phyloP scores from a whole-genome alignment of 169 alveolate species.

The Plasmodium cynomolgi region DNA sequence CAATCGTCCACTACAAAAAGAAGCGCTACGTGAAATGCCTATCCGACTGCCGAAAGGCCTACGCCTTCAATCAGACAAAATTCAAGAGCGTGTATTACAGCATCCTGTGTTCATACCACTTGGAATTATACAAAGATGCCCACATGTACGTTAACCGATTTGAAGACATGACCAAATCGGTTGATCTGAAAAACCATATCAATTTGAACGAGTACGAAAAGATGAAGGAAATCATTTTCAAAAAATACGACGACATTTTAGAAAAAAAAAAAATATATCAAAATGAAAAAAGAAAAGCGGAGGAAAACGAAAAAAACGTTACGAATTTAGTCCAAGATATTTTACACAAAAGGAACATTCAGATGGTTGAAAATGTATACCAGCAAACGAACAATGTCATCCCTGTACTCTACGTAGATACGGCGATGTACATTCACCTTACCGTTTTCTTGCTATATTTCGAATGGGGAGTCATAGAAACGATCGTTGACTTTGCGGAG shows the following conservation, averaged over 20 bases:
- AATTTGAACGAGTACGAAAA: slow-evolving; percentile 60
- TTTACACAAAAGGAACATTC: slow-evolving; percentile 37
- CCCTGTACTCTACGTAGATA: slow-evolving; percentile 51
- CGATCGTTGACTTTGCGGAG: slow-evolving; percentile 60
- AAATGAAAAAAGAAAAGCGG: slow-evolving; percentile 36
- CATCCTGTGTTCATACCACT: slow-evolving; percentile 15
- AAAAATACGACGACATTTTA: slow-evolving; percentile 47
- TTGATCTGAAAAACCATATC: slow-evolving; percentile 1
- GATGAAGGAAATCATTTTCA: slow-evolving; percentile 15
- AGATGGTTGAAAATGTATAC: slow-evolving; percentile 23
- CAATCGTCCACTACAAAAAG: slow-evolving; percentile 55
- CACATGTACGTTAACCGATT: slow-evolving; percentile 21
- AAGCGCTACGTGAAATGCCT: slow-evolving; percentile 58
- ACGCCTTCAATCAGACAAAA: slow-evolving; percentile 46
- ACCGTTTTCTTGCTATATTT: slow-evolving; percentile 54
- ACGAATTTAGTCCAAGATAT: slow-evolving; percentile 19
- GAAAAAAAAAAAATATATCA: slow-evolving; percentile 22
- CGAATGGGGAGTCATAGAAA: slow-evolving; percentile 40
- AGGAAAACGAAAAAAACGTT: slow-evolving; percentile 36
- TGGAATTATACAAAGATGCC: slow-evolving; percentile 48
- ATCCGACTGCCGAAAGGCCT: slow-evolving; percentile 43
- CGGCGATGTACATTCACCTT: slow-evolving; percentile 48
- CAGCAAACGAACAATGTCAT: slow-evolving; percentile 5
- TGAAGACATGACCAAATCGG: slow-evolving; percentile 35
- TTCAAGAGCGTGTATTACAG: slow-evolving; percentile 46